Evolutionary conservation across 1,139 yeast species (phyloP).

Genomic region (Geotrichum bryndzae): DNA sequence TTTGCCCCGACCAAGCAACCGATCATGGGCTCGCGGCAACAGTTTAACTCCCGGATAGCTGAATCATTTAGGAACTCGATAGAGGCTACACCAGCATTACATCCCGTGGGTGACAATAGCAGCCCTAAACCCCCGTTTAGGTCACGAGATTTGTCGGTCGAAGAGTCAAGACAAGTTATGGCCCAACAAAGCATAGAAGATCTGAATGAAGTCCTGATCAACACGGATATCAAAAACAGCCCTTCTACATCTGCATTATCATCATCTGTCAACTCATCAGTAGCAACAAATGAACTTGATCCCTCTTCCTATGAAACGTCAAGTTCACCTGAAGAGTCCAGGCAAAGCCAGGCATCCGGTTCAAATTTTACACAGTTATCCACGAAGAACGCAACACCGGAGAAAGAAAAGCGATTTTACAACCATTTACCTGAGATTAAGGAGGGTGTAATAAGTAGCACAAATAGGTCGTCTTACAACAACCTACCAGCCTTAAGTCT

Average conservation of each 20-base stretch:
- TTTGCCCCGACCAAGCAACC: conserved; percentile 16
- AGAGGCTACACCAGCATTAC: conserved; percentile 14
- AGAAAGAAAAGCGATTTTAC: neutral
- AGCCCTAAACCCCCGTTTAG: neutral
- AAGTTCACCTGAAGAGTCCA: conserved; percentile 2
- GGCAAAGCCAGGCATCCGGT: neutral
- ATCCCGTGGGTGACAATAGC: conserved; percentile 11
- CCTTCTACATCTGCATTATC: neutral
- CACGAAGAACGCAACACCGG: neutral
- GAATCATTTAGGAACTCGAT: conserved; percentile 16
- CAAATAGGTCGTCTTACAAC: neutral
- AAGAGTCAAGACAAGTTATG: conserved; percentile 2
- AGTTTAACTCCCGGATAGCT: conserved; percentile 17
- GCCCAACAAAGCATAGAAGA: neutral
- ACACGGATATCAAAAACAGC: neutral
- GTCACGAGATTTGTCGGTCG: conserved; percentile 5
- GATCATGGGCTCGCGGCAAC: conserved; percentile 8
- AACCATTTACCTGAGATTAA: conserved; percentile 6
- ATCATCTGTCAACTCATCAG: conserved; percentile 5
- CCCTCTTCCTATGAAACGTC: conserved; percentile 11
- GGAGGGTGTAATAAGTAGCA: conserved; percentile 6
- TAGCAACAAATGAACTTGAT: conserved; percentile 1
- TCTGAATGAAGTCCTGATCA: neutral
- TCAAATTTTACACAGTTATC: conserved; percentile 6
- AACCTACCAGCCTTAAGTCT: neutral